Base-by-base conservation (phyloP, 2,329 filamentous ascomycete genomes). In the Pezicula neosporulosa region DNA sequence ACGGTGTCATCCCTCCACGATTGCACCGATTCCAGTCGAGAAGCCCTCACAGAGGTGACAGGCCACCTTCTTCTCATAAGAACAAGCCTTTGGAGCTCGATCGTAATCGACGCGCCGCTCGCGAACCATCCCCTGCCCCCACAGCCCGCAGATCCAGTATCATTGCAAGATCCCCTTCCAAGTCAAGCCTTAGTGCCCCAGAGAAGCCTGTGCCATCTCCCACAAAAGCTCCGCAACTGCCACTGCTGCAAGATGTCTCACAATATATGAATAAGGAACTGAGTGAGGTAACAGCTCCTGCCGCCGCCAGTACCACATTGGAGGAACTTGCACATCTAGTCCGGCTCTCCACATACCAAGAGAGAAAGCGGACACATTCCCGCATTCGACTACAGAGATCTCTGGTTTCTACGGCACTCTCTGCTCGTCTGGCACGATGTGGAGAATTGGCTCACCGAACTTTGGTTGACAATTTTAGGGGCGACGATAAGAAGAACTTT, bases 291-390 rank as follows among this genome's bases (percentile, higher is more conserved):
- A 69, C 79, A 45, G 76, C 79, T 36, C 81, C 86, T 55, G 77
- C 76, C 47, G 77, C 76, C 47, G 82, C 86, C 43, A 80, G 82
- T 52, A 89, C 86, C 43, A 87, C 85, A 13, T 75, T 93, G 55
- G 83, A 89, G 63, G 87, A 92, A 69, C 80, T 93, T 59, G 87
- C 87, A 47, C 87, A 91, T 68, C 71, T 92, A 61, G 86, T 90
- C 58, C 83, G 87, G 55, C 75, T 91, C 56, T 87, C 87, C 66
- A 87, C 85, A 63, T 90, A 91, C 67, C 89, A 93, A 70, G 86
- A 90, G 76, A 86, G 87, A 75, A 88, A 89, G 76, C 83, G 87
- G 71, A 77, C 81, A 58, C 85, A 86, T 65, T 87, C 85, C 43
- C 80, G 89, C 59, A 76, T 87, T 58, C 85, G 87, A 51, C 77